Evolutionary conservation across 116 monocot species (phyloP).

Genomic region (Dioscorea cayenensis): DNA sequence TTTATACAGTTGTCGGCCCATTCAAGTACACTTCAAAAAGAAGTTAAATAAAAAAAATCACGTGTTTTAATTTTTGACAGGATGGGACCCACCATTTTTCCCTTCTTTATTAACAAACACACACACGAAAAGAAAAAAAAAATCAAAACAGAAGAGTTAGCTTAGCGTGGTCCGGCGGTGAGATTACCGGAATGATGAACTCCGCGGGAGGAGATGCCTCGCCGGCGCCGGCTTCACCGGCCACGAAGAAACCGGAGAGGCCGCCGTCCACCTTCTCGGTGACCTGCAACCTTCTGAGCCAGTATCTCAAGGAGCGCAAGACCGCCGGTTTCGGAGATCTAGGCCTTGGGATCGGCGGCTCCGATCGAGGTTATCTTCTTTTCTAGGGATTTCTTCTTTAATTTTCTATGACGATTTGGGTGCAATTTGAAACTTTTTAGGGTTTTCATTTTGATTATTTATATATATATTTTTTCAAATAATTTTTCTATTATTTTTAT

Average conservation of each 20-base stretch:
- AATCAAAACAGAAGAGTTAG: neutral
- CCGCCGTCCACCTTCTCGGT: neutral
- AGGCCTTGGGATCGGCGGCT: neutral
- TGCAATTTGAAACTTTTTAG: too few species aligned
- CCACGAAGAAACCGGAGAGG: neutral
- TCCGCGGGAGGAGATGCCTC: neutral
- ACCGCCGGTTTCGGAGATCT: neutral
- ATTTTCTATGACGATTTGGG: too few species aligned
- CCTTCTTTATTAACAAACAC: neutral
- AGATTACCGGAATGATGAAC: neutral
- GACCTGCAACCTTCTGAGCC: slow-evolving; percentile 4
- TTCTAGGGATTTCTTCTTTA: too few species aligned
- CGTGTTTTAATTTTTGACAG: neutral
- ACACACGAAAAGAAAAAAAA: neutral
- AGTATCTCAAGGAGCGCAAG: slow-evolving; percentile 1
- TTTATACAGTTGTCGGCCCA: too few species aligned
- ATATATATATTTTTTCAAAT: neutral
- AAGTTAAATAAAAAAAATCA: neutral
- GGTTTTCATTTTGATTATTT: neutral
- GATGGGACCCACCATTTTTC: neutral
- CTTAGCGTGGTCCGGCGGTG: neutral
- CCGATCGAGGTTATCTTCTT: neutral
- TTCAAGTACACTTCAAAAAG: neutral
- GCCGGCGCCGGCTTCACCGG: neutral
- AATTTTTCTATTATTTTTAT: too few species aligned